phyloP scores from a whole-genome alignment of 371 early-diverging fungal species.

The Mucor saturninus region DNA sequence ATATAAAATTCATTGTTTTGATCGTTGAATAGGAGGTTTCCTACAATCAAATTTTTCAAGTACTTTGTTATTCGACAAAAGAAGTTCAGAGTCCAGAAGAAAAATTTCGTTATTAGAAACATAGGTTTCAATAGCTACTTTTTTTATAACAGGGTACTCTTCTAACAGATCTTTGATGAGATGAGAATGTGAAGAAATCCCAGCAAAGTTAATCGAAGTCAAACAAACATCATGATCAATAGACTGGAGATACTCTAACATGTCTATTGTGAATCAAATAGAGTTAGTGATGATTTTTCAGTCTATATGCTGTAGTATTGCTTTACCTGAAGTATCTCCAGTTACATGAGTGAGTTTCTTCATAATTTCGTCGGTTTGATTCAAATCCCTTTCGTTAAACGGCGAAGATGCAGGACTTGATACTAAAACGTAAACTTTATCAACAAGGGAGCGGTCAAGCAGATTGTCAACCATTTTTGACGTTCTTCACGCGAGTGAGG shows the following conservation, averaged over 20 bases:
- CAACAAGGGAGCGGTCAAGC: slow-evolving; percentile 21
- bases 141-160: slow-evolving; percentile 19
- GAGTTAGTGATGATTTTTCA: slow-evolving; percentile 21
- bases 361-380: slow-evolving; percentile 24
- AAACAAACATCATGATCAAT: slow-evolving; percentile 23
- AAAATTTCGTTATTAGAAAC: slow-evolving; percentile 13
- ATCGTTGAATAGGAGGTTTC: slow-evolving; percentile 5
- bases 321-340: slow-evolving; percentile 27
- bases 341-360: slow-evolving; percentile 21
- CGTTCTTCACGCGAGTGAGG: too few species aligned
- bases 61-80: slow-evolving; percentile 8
- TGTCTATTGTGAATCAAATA: slow-evolving; percentile 27
- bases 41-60: slow-evolving; percentile 20
- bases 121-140: slow-evolving; percentile 16
- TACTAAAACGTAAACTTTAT: slow-evolving; percentile 18
- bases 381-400: slow-evolving; percentile 23
- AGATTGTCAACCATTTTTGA: slow-evolving; percentile 16
- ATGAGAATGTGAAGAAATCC: slow-evolving; percentile 16
- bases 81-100: slow-evolving; percentile 17
- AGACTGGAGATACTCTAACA: slow-evolving; percentile 20
- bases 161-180: slow-evolving; percentile 19
- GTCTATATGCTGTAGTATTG: slow-evolving; percentile 18
- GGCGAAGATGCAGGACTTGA: slow-evolving; percentile 19
- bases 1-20: too few species aligned
- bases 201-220: slow-evolving; percentile 23